Base-by-base conservation (phyloP, 2,329 filamentous ascomycete genomes). In the Fusarium cicatricum region DNA sequence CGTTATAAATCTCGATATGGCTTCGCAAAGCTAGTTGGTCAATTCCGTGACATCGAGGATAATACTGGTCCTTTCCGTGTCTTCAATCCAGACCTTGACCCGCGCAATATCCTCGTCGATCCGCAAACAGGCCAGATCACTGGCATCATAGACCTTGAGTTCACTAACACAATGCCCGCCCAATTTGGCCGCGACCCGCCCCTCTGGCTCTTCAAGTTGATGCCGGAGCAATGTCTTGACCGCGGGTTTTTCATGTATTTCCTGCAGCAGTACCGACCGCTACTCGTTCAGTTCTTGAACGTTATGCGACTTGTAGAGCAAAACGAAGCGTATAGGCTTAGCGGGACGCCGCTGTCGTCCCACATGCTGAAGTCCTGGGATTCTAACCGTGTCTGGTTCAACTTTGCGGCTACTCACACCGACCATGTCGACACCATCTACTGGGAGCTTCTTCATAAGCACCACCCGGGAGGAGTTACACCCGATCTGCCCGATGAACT, bases 101-200 rank as follows among this genome's bases (percentile, higher is more conserved):
- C 74, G 8, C n/a, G 63, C 16, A 78, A 79, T 53, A 75, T 80
- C 59, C 71, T 78, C 26, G 60, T 71, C 10, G 65, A 80, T 41
- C 72, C 69, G 11, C 52, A 69, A 5, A 77, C 70, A 21, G 58
- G 73, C 2, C 57, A 58, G 7, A 74, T 78, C 34, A 75, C 65
- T 1, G 75, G 72, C 1, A 60, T 77, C n/a, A 53, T 79, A 36
- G 76, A 79, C 52, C 66, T 72, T 7, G 44, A 48, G 44, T 48
- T 48, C 17, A 48, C 44, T 33, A 47, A 47, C 23, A 23, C 44
- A 10, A 47, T 47, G 44, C 33, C 33, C 5, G 21, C 15, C 21
- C 44, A 47, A 15, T 47, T 45, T 23, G 16, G 12, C 4, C 31
- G 17, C n/a, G 31, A 45, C 15, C 41, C 41, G 31, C 41, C 41